Conservation (phyloP, 2,329 filamentous ascomycete genomes). For the Talaromyces sp. region DNA sequence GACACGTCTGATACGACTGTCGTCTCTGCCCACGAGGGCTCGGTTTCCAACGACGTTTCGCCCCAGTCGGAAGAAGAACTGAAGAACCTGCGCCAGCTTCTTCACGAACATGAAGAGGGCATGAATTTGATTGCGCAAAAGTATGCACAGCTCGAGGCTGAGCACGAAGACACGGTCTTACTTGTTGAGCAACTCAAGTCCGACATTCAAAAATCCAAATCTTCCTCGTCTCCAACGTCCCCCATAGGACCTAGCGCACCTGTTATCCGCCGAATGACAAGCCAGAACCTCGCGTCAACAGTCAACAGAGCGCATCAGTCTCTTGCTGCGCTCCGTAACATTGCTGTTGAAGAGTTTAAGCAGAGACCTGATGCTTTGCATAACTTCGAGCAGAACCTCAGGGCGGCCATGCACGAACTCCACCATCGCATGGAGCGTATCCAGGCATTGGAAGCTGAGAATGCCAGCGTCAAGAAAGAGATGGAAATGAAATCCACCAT, state of each 20-base stretch:
- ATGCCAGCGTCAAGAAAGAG: conserved; percentile 79
- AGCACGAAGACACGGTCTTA: conserved; percentile 75
- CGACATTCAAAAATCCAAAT: conserved; percentile 73
- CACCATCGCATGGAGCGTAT: conserved; percentile 82
- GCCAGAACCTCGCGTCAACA: conserved; percentile 71
- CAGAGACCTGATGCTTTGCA: conserved; percentile 76
- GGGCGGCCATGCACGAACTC: conserved; percentile 86
- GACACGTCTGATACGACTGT: conserved; percentile 58
- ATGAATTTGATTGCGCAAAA: conserved; percentile 67
- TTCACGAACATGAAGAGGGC: conserved; percentile 69
- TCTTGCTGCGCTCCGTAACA: conserved; percentile 80
- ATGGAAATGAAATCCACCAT: conserved; percentile 97
- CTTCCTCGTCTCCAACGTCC: conserved; percentile 49
- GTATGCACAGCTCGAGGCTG: conserved; percentile 75
- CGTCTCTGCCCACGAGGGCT: conserved; percentile 16
- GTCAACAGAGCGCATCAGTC: conserved; percentile 89
- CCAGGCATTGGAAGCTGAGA: conserved; percentile 79
- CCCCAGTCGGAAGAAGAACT: conserved; percentile 58
- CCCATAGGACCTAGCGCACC: conserved; percentile 43
- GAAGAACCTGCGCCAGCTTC: conserved; percentile 62
- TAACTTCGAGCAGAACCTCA: conserved; percentile 86
- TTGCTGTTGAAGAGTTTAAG: conserved; percentile 82
- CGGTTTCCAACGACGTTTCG: conserved; percentile 17
- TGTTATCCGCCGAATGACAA: conserved; percentile 90
- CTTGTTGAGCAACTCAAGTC: conserved; percentile 88